Evolutionary conservation across 345 rosid genomes (phyloP).

Genomic region (Salix exigua): DNA sequence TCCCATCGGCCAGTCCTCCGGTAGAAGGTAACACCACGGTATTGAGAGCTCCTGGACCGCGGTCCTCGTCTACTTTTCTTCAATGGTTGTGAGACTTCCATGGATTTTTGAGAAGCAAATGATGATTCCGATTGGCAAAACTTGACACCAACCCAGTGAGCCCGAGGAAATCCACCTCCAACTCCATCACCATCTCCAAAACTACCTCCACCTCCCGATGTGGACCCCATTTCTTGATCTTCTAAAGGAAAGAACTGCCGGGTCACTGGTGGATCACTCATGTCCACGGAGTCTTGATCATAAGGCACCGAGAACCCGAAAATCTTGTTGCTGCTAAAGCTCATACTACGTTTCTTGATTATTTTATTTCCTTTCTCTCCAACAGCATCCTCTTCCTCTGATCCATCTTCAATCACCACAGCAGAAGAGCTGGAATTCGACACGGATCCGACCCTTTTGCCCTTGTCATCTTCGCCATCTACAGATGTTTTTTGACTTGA

Average conservation of each 20-base stretch:
- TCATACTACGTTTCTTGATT: conserved; percentile 37
- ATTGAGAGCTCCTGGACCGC: conserved; percentile 92
- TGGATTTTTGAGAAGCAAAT: conserved; percentile 28
- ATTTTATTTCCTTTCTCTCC: conserved; percentile 14
- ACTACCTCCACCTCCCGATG: conserved; percentile 14
- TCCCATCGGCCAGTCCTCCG: conserved; percentile 99
- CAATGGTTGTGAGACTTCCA: conserved; percentile 53
- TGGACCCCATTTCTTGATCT: conserved; percentile 40
- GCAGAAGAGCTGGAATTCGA: conserved; percentile 88
- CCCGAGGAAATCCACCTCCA: conserved; percentile 52
- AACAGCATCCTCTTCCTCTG: conserved; percentile 54
- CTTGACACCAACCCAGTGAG: conserved; percentile 63
- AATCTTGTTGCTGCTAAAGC: conserved; percentile 19
- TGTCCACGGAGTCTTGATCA: conserved; percentile 23
- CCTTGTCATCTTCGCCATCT: conserved; percentile 48
- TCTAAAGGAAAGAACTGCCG: conserved; percentile 75
- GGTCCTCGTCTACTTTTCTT: conserved; percentile 97
- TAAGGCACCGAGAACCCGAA: conserved; percentile 47
- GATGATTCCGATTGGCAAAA: conserved; percentile 57
- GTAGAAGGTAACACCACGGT: conserved; percentile 93
- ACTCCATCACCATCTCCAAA: conserved; percentile 1
- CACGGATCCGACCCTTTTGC: conserved; percentile 65
- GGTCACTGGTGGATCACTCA: conserved; percentile 56
- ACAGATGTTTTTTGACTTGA: conserved; percentile 40
- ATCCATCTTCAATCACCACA: conserved; percentile 67